Conservation (phyloP, 768 basidiomycete genomes). For the Kwoniella botswanensis region DNA sequence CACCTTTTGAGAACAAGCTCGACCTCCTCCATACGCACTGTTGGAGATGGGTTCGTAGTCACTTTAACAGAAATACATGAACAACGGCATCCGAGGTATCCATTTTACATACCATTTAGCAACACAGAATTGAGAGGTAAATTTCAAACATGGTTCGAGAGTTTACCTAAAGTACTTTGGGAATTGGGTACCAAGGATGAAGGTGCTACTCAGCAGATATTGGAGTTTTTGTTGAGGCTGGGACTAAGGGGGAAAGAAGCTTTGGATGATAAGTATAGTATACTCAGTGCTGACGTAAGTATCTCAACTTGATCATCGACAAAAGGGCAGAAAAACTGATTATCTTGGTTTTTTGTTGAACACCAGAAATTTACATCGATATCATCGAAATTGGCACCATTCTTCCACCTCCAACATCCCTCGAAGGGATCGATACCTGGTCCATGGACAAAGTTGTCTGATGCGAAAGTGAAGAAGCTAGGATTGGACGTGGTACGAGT, state of each 20-base stretch:
- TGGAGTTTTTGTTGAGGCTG: conserved; percentile 66
- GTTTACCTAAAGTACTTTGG: conserved; percentile 83
- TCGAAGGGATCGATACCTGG: conserved; percentile 73
- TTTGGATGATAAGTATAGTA: conserved; percentile 20
- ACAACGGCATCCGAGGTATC: conserved; percentile 38
- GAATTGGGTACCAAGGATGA: conserved; percentile 71
- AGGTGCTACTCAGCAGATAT: conserved; percentile 65
- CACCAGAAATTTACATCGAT: conserved; percentile 66
- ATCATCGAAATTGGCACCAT: conserved; percentile 72
- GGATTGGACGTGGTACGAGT: conserved; percentile 67
- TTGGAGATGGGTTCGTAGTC: conserved; percentile 76
- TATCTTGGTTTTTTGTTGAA: background rate
- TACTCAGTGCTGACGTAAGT: conserved; percentile 25
- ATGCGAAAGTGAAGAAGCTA: conserved; percentile 62
- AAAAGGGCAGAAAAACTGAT: background rate
- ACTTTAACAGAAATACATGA: conserved; percentile 69
- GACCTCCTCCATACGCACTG: conserved; percentile 68
- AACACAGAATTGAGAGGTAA: conserved; percentile 15
- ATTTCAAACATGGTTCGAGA: conserved; percentile 69
- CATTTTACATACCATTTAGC: conserved; percentile 48
- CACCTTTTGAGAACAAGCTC: conserved; percentile 70
- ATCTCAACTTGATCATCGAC: background rate
- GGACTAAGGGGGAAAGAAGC: conserved; percentile 42
- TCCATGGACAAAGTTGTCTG: conserved; percentile 72
- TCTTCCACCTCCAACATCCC: conserved; percentile 79